Conservation (phyloP, 257 asterid genomes). For the Plantago major region DNA sequence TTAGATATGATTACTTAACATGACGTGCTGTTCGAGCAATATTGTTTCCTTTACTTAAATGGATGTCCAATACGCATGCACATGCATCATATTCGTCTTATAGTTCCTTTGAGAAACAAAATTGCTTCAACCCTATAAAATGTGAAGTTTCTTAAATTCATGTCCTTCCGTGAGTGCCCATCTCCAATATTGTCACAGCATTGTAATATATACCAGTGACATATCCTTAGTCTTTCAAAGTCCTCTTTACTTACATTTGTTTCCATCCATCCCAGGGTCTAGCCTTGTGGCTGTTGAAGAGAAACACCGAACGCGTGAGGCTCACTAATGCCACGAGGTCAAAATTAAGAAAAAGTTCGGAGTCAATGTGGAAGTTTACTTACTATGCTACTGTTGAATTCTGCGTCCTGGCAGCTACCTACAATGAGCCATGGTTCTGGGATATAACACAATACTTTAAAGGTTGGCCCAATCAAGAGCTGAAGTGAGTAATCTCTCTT, state of each 20-base stretch:
- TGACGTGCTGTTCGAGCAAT: neutral
- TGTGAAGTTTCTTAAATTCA: neutral
- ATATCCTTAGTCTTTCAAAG: slow-evolving; percentile 5
- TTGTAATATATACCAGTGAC: neutral
- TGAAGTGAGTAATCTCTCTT: slow-evolving; percentile 34
- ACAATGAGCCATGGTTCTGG: slow-evolving; percentile 69
- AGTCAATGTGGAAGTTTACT: slow-evolving; percentile 93
- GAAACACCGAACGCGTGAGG: slow-evolving; percentile 42
- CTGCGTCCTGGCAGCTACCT: slow-evolving; percentile 44
- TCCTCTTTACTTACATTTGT: slow-evolving; percentile 22
- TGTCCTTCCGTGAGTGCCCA: neutral
- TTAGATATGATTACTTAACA: neutral
- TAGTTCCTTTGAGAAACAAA: neutral
- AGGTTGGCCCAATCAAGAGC: slow-evolving; percentile 93
- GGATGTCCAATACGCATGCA: too few relatives aligned
- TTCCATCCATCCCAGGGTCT: slow-evolving; percentile 52
- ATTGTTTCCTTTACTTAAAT: too few relatives aligned
- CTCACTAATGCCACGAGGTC: slow-evolving; percentile 44
- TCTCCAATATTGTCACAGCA: neutral
- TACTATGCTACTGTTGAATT: slow-evolving; percentile 70
- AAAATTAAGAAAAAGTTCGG: slow-evolving; percentile 75
- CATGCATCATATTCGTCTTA: neutral
- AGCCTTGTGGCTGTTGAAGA: slow-evolving; percentile 56
- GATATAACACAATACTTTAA: slow-evolving; percentile 51
- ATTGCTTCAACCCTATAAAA: neutral